These are phyloP conservation scores for Lentinula boryana DNA, from an alignment of 768 basidiomycete species.

Conservation along the genomic window DNA sequence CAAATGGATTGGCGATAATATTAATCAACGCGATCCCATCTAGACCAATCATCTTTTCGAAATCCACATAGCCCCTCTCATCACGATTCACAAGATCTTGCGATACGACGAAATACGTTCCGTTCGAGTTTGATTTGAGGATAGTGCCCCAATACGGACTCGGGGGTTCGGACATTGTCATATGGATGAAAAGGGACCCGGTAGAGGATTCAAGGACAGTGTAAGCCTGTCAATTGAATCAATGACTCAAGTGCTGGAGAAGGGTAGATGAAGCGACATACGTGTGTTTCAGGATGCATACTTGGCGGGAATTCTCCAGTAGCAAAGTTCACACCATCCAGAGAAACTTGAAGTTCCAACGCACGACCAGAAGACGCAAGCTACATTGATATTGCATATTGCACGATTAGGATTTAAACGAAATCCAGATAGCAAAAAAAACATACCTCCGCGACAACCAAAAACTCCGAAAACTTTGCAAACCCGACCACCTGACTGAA, in stretches of 20 bases:
- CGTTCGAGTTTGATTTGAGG: conserved; percentile 96
- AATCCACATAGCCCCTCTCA: conserved; percentile 82
- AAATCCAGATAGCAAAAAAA: too few species aligned
- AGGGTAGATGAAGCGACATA: conserved; percentile 28
- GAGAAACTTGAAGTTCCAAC: conserved; percentile 84
- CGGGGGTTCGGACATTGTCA: conserved; percentile 80
- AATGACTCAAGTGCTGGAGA: background rate
- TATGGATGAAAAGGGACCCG: conserved; percentile 88
- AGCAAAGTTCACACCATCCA: conserved; percentile 85
- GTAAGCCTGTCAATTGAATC: conserved; percentile 54
- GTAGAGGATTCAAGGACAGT: conserved; percentile 94
- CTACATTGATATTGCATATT: conserved; percentile 20
- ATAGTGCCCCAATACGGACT: conserved; percentile 85
- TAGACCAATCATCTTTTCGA: conserved; percentile 94
- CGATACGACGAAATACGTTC: conserved; percentile 91
- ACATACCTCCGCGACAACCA: conserved; percentile 90
- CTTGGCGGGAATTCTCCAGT: conserved; percentile 85
- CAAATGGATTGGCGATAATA: conserved; percentile 74
- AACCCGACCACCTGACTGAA: conserved; percentile 92
- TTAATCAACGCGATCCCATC: conserved; percentile 96
- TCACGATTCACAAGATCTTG: conserved; percentile 91
- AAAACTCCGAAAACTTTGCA: conserved; percentile 94
- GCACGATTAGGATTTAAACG: too few species aligned
- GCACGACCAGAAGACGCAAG: conserved; percentile 47
- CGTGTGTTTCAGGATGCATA: conserved; percentile 87